A percentile compares a stretch with the other conserved stretches of the same genome.
phyloP scores from a whole-genome alignment of 192 early-diverging fungal species.

The Spizellomyces sp. region DNA sequence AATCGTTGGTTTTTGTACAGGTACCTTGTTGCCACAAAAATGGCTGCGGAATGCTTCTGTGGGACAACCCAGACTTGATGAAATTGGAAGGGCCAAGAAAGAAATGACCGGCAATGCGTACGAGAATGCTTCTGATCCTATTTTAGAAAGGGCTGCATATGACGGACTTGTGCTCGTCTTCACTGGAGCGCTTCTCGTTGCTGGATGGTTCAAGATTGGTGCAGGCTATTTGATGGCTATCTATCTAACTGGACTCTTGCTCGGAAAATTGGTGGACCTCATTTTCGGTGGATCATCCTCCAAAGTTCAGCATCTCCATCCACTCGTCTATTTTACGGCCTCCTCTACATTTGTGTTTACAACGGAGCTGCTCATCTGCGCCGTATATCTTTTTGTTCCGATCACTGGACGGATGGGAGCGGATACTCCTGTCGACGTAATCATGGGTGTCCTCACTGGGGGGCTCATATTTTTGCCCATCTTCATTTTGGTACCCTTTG shows the following conservation, averaged over 20 bases:
- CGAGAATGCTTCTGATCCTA: not conserved
- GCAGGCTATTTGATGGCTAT: constrained; percentile 28
- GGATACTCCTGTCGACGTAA: constrained; percentile 64
- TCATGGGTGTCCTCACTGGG: constrained; percentile 61
- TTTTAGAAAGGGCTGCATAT: constrained; percentile 16
- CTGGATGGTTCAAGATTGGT: constrained; percentile 30
- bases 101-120: not conserved
- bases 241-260: constrained; percentile 1
- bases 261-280: constrained; percentile 32
- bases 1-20: not conserved
- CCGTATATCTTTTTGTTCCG: constrained; percentile 68
- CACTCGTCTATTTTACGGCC: constrained; percentile 31
- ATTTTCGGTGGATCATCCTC: constrained; percentile 1
- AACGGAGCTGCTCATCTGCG: constrained; percentile 18
- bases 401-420: constrained; percentile 69
- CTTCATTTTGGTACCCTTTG: constrained; percentile 53
- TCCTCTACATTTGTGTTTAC: constrained; percentile 21
- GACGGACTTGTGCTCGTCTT: constrained; percentile 5
- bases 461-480: constrained; percentile 43
- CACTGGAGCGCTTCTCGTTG: not conserved
- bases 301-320: constrained; percentile 21
- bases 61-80: not conserved
- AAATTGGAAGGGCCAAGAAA: not conserved
- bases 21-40: constrained; percentile 10
- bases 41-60: not conserved